Conservation (phyloP, 2,329 filamentous ascomycete genomes). For the Immersiporthe knoxdaviesiana region DNA sequence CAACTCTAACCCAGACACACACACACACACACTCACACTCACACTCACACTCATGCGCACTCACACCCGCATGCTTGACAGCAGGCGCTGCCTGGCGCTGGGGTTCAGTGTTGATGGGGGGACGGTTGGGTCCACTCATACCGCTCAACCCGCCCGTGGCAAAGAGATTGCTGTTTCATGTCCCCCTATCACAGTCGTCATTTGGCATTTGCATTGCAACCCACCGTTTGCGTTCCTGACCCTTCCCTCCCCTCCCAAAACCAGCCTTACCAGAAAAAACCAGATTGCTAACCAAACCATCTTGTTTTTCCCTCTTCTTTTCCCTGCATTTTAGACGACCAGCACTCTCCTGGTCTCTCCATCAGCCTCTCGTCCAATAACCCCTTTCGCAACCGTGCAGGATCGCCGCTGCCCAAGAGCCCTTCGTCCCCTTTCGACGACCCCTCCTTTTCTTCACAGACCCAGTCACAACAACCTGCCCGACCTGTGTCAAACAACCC, state of each 20-base stretch:
- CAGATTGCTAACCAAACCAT: constrained; percentile 18
- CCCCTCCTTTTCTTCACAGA: constrained; percentile 45
- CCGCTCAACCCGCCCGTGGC: constrained; percentile 46
- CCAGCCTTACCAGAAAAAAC: constrained; percentile 8
- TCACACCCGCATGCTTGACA: background rate
- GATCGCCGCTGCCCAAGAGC: constrained; percentile 56
- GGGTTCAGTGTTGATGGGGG: constrained; percentile 22
- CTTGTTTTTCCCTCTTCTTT: constrained; percentile 36
- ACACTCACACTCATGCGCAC: background rate
- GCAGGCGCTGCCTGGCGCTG: constrained; percentile 7
- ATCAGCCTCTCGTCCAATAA: constrained; percentile 81
- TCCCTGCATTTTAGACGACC: constrained; percentile 40
- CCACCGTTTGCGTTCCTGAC: constrained; percentile 35
- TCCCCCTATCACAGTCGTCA: constrained; percentile 47
- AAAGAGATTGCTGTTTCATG: constrained; percentile 52
- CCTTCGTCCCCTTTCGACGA: constrained; percentile 64
- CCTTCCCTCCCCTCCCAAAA: no score
- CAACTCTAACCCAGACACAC: background rate
- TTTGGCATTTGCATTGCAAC: constrained; percentile 43
- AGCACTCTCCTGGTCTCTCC: constrained; percentile 58
- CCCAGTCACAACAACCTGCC: constrained; percentile 18
- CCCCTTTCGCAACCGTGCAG: constrained; percentile 74
- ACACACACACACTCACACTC: background rate
- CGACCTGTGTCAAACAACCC: constrained; percentile 74
- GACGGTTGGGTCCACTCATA: constrained; percentile 40